A percentile compares a stretch with the other conserved stretches of the same genome.
These are phyloP conservation scores for Sclerotinia borealis DNA, from an alignment of 2,329 filamentous ascomycete species.

Conservation along the genomic window DNA sequence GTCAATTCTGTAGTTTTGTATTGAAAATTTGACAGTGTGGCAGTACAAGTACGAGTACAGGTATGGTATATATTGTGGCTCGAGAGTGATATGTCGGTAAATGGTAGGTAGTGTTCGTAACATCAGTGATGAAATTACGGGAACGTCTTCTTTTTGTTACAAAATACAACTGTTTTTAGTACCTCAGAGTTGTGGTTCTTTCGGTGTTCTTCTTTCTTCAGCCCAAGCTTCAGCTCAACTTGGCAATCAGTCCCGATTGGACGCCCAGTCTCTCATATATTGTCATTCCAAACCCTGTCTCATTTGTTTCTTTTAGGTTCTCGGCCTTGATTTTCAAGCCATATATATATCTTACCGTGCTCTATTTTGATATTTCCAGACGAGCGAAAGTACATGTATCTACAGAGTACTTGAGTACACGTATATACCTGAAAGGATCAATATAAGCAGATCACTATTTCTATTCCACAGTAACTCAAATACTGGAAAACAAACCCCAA, in stretches of 20 bases:
- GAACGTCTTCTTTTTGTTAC: too few relatives aligned
- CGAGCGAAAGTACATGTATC: not conserved
- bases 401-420: too few relatives aligned
- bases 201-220: not conserved
- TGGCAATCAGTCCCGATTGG: not conserved
- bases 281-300: not conserved
- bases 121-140: too few relatives aligned
- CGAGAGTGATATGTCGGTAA: too few relatives aligned
- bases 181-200: too few relatives aligned
- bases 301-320: not conserved
- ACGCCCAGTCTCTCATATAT: not conserved
- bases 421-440: not conserved
- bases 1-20: not conserved
- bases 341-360: not conserved
- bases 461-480: not conserved
- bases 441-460: not conserved
- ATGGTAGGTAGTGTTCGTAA: too few relatives aligned
- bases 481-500: not conserved
- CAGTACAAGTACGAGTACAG: too few relatives aligned
- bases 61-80: too few relatives aligned
- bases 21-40: too few relatives aligned
- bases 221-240: constrained; percentile 4
- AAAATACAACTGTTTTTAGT: too few relatives aligned
- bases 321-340: not conserved
- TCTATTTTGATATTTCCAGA: not conserved